Percentiles rank a stretch among this genome's conserved stretches.
Conservation (phyloP, 441 rosid genomes). For the Croton laevigatus region DNA sequence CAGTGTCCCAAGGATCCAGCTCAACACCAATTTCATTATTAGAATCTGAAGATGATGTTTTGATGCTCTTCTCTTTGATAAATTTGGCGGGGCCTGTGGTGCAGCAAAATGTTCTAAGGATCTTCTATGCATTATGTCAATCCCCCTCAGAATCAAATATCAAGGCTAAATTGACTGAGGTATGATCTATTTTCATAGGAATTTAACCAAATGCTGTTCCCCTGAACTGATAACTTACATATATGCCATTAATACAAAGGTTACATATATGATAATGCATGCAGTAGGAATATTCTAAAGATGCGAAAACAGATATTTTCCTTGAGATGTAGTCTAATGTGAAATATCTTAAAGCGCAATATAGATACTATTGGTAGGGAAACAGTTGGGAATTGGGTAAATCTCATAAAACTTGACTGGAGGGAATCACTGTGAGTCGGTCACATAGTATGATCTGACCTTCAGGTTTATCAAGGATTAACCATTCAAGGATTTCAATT, state of each 20-base stretch:
- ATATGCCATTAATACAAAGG: neutral
- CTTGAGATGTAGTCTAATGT: neutral
- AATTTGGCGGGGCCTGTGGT: conserved; percentile 43
- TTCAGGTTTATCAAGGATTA: neutral
- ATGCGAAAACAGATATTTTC: neutral
- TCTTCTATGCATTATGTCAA: conserved; percentile 53
- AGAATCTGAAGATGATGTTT: conserved; percentile 48
- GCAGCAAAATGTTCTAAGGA: conserved; percentile 49
- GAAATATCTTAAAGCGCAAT: neutral
- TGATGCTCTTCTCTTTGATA: conserved; percentile 48
- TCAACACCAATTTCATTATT: conserved; percentile 34
- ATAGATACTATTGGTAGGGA: neutral
- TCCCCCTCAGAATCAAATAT: conserved; percentile 45
- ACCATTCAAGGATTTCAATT: neutral
- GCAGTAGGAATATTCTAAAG: neutral
- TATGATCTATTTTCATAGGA: conserved; percentile 22
- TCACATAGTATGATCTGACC: neutral
- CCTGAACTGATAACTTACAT: neutral
- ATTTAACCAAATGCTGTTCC: neutral
- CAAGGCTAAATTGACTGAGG: conserved; percentile 51
- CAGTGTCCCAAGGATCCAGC: conserved; percentile 41
- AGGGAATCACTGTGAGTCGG: conserved; percentile 3
- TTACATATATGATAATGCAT: neutral
- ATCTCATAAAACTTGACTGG: conserved; percentile 1
- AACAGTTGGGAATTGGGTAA: conserved; percentile 11